Evolutionary conservation across 441 rosid genomes (phyloP), one percentile per base, ranked within the genome.

Genomic region (Bocquillonia castaneifolia): DNA sequence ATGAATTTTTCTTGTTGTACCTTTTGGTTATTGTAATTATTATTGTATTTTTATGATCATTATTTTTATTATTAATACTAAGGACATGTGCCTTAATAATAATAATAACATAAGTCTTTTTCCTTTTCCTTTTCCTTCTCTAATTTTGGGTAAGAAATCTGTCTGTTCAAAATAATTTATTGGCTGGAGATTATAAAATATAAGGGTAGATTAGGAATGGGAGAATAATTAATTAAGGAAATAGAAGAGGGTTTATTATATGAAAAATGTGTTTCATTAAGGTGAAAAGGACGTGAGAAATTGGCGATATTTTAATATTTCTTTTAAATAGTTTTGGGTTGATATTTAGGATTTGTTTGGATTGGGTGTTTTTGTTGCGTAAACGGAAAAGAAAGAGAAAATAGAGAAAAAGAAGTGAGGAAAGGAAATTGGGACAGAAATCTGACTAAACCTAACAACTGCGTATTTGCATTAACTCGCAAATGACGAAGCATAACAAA

Each of bases 41-140:
- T 40, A 48, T 37, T 53, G 10, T 12, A 12, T 23, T 26, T 15
- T 20, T 4, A 44, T 44, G 0, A 22, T 22, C 1, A 32, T 63
- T 8, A 63, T 63, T 29, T 55, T 55, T 26, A 28, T 14, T 14
- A 52, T 36, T 23, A 34, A 22, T 32, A 64, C 9, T 12, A 56
- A 44, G 53, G 70, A 56, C 40, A 29, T 42, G 23, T 67, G 31
- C 32, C 63, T 29, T 67, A 54, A 28, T 54, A 56, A 55, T 67
- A 56, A 67, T 42, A 66, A 39, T 10, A 18, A 45, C 6, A 64
- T 6, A 10, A 18, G 0, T 7, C 5, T 20, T 32, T 7, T 15
- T 18, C 9, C n/a, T 22, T n/a, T 18, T 5, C 18, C 1, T 20
- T 23, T 9, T 42, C 12, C 22, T 20, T 59, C 39, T 6, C 18